Conservation (phyloP, 2,329 filamentous ascomycete genomes). For the Hymenoscyphus repandus region DNA sequence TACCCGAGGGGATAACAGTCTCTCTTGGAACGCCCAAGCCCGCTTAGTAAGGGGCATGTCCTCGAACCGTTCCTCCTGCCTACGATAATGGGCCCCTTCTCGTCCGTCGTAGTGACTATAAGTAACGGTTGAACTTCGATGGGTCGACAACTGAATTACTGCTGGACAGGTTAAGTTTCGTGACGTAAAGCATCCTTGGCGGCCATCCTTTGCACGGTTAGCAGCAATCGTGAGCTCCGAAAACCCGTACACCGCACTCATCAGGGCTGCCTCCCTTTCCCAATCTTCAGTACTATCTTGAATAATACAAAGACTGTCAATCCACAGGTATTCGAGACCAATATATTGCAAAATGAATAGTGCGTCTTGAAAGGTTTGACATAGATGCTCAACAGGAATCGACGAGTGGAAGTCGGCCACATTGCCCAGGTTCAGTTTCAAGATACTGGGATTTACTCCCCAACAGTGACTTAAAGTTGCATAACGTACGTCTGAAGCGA, state of each 20-base stretch:
- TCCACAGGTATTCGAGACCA: conserved; percentile 2
- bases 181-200: neutral
- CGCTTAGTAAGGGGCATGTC: no score
- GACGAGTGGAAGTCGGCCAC: no score
- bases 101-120: no score
- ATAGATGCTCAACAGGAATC: neutral
- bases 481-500: no score
- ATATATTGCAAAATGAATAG: neutral
- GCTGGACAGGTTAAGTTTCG: no score
- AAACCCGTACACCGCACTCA: neutral
- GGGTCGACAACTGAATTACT: no score
- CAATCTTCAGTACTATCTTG: conserved; percentile 5
- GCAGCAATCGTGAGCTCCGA: neutral
- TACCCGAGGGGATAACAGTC: no score
- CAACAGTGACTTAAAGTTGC: neutral
- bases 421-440: no score
- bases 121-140: no score
- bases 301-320: conserved; percentile 6
- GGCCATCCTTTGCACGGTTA: neutral
- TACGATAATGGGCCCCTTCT: no score
- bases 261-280: neutral
- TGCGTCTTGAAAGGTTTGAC: neutral
- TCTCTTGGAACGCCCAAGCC: no score
- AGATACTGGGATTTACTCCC: neutral
- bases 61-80: no score